Evolutionary conservation across 441 rosid genomes (phyloP).

Genomic region (Pelargonium australe): DNA sequence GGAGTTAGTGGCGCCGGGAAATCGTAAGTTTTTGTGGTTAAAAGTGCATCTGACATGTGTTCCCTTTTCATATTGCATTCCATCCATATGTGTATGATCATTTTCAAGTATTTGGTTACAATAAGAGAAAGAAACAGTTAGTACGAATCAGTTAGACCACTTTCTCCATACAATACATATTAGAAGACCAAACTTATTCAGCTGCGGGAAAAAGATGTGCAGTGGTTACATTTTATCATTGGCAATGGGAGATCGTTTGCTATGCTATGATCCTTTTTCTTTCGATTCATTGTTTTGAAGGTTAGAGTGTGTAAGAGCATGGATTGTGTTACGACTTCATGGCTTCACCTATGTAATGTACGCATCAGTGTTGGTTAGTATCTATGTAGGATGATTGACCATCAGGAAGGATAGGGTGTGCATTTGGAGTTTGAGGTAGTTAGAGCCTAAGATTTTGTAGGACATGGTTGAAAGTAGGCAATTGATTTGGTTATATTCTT

Average conservation of each 20-base stretch:
- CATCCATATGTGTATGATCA: background rate
- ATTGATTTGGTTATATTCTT: background rate
- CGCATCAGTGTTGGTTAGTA: too few species aligned
- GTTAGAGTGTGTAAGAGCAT: background rate
- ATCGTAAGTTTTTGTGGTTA: constrained; percentile 42
- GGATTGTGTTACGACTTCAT: background rate
- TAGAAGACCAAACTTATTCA: too few species aligned
- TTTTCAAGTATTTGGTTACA: background rate
- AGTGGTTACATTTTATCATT: too few species aligned
- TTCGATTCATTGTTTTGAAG: background rate
- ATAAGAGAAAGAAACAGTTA: too few species aligned
- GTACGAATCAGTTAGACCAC: too few species aligned
- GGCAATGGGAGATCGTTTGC: background rate
- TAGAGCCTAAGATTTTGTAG: background rate
- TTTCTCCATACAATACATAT: too few species aligned
- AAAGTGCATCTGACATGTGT: too few species aligned
- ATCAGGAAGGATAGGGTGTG: background rate
- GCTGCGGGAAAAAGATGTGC: too few species aligned
- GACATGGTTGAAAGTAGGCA: background rate
- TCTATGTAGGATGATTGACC: too few species aligned
- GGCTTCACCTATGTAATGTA: too few species aligned
- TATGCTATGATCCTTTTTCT: background rate
- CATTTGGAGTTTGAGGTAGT: background rate
- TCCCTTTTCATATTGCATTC: background rate
- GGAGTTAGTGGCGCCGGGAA: constrained; percentile 81